These are phyloP conservation scores for Colletotrichum cereale DNA, from an alignment of 2,329 filamentous ascomycete genomes.

Conservation along the genomic window DNA sequence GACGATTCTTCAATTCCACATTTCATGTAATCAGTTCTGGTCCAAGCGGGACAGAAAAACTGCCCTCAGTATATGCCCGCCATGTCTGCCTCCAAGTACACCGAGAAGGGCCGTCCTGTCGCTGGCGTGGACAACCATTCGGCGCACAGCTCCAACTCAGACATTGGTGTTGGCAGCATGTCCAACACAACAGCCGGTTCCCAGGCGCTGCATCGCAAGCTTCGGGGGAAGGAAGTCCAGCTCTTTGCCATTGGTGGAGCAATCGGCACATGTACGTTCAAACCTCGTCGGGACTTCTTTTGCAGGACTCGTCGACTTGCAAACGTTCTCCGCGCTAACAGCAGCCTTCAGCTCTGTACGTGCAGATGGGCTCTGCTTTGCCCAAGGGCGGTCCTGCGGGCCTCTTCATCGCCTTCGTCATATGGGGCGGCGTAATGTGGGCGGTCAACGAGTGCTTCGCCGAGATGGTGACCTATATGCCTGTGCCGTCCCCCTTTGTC, in stretches of 20 bases:
- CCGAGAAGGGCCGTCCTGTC: neutral
- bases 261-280: conserved; percentile 23
- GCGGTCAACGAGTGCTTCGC: conserved; percentile 56
- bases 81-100: neutral
- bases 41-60: neutral
- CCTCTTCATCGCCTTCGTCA: conserved; percentile 24
- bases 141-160: neutral
- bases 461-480: conserved; percentile 43
- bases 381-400: conserved; percentile 44
- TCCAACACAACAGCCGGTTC: neutral
- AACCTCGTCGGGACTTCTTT: too few species aligned
- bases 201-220: conserved; percentile 7
- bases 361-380: conserved; percentile 8
- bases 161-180: neutral
- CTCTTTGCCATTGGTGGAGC: conserved; percentile 22
- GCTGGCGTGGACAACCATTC: neutral
- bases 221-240: conserved; percentile 4
- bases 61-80: neutral
- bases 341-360: conserved; percentile 11
- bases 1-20: neutral
- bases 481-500: conserved; percentile 62
- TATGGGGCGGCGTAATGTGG: conserved; percentile 41
- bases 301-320: neutral
- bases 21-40: neutral
- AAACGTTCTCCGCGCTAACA: neutral